A percentile compares a stretch with the other conserved stretches of the same genome.
Evolutionary conservation across 2,329 filamentous ascomycete species (phyloP).

Genomic region (Cercospora sojina): DNA sequence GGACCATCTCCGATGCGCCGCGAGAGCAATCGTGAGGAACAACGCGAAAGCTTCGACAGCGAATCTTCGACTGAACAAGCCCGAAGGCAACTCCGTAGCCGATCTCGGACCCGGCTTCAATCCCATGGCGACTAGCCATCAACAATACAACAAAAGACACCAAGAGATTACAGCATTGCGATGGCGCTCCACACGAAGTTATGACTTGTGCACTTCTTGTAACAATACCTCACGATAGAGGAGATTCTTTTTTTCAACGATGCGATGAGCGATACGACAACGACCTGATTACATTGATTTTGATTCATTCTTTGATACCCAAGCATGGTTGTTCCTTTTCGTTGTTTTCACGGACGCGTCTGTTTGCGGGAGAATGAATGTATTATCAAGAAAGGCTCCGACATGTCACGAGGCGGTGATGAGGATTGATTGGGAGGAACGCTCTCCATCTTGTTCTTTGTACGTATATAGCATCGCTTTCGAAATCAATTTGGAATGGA

Average conservation of each 20-base stretch:
- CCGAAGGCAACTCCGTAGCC: slow-evolving; percentile 9
- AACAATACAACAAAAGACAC: background rate
- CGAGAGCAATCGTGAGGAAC: slow-evolving; percentile 12
- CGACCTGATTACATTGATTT: background rate
- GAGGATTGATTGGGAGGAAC: background rate
- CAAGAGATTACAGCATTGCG: background rate
- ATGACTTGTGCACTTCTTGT: background rate
- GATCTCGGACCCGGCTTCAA: slow-evolving; percentile 14
- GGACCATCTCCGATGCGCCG: slow-evolving; percentile 10
- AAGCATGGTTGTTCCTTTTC: background rate
- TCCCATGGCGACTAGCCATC: background rate
- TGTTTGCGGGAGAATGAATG: background rate
- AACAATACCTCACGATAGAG: background rate
- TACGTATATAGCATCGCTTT: too few relatives aligned
- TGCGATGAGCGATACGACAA: background rate
- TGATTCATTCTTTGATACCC: background rate
- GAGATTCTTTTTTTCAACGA: background rate
- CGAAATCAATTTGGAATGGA: too few relatives aligned
- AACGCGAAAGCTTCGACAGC: slow-evolving; percentile 15
- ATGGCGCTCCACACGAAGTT: background rate
- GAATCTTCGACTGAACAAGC: slow-evolving; percentile 18
- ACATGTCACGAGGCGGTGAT: background rate
- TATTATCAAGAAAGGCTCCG: background rate
- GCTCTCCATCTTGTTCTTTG: too few relatives aligned
- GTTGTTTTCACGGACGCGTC: background rate